Evolutionary conservation across 2,329 filamentous ascomycete species (phyloP).

Genomic region (Pseudogymnoascus sp.): DNA sequence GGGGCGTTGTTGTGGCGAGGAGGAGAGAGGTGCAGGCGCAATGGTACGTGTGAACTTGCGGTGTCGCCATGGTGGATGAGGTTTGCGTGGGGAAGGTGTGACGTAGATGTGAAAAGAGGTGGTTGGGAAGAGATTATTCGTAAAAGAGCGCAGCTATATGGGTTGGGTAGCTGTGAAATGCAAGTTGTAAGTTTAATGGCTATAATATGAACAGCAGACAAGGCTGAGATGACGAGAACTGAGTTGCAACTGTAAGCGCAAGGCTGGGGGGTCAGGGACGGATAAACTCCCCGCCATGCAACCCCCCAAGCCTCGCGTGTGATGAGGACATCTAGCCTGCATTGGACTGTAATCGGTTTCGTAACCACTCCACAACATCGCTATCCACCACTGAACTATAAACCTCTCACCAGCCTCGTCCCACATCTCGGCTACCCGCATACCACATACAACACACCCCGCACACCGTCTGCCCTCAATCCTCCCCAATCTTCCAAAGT

Average conservation of each 20-base stretch:
- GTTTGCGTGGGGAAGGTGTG: neutral
- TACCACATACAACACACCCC: slow-evolving; percentile 9
- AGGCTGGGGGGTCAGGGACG: neutral
- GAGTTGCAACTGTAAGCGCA: neutral
- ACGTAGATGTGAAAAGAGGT: neutral
- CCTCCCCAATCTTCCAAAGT: slow-evolving; percentile 10
- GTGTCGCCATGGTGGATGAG: slow-evolving; percentile 4
- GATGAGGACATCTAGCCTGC: neutral
- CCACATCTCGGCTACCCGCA: neutral
- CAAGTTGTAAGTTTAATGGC: neutral
- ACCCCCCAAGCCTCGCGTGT: neutral
- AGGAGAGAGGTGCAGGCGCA: slow-evolving; percentile 61
- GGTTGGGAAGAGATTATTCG: neutral
- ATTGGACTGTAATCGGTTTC: neutral
- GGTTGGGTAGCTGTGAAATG: neutral
- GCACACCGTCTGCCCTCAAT: slow-evolving; percentile 8
- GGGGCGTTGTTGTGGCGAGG: slow-evolving; percentile 53
- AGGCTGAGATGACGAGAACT: neutral
- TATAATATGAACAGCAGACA: neutral
- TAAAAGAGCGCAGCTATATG: neutral
- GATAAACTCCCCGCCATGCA: neutral
- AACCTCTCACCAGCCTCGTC: neutral
- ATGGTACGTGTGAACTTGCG: slow-evolving; percentile 45
- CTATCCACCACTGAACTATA: neutral
- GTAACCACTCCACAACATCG: neutral